Conservation (phyloP, 805 yeast species). For the Wickerhamiella shivajii region DNA sequence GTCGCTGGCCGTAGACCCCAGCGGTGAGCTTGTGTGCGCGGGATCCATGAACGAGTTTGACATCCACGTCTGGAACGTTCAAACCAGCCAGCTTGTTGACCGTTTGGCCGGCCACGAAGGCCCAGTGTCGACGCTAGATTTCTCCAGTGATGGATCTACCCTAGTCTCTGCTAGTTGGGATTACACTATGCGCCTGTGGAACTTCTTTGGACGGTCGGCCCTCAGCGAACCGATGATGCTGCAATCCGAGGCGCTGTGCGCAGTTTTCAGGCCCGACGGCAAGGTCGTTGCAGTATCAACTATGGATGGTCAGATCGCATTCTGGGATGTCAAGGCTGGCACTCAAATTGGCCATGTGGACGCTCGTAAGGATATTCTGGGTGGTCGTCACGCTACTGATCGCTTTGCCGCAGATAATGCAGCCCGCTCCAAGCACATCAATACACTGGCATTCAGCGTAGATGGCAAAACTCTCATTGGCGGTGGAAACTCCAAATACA, state of each 20-base stretch:
- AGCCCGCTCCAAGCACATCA: conserved; percentile 69
- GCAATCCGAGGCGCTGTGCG: conserved; percentile 65
- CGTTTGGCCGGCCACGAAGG: conserved; percentile 88
- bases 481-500: conserved; percentile 83
- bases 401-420: conserved; percentile 70
- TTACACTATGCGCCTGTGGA: conserved; percentile 86
- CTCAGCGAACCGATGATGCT: conserved; percentile 84
- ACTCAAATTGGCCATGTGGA: conserved; percentile 73
- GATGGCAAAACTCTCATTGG: conserved; percentile 84
- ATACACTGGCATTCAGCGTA: conserved; percentile 67
- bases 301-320: conserved; percentile 70
- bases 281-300: conserved; percentile 79
- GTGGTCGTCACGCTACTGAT: conserved; percentile 70
- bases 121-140: conserved; percentile 76
- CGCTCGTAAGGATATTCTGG: conserved; percentile 66
- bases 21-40: conserved; percentile 93
- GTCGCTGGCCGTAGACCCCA: conserved; percentile 86
- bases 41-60: conserved; percentile 83
- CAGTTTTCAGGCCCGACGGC: conserved; percentile 87
- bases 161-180: conserved; percentile 96
- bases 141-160: conserved; percentile 64
- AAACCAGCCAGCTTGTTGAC: conserved; percentile 83
- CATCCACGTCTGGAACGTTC: conserved; percentile 94
- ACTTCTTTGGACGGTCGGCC: conserved; percentile 72
- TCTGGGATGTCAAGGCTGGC: conserved; percentile 73